Evolutionary conservation across 352 stramenopile species (phyloP), one percentile per base, ranked within the genome.

Genomic region (Pythium apleroticum): DNA sequence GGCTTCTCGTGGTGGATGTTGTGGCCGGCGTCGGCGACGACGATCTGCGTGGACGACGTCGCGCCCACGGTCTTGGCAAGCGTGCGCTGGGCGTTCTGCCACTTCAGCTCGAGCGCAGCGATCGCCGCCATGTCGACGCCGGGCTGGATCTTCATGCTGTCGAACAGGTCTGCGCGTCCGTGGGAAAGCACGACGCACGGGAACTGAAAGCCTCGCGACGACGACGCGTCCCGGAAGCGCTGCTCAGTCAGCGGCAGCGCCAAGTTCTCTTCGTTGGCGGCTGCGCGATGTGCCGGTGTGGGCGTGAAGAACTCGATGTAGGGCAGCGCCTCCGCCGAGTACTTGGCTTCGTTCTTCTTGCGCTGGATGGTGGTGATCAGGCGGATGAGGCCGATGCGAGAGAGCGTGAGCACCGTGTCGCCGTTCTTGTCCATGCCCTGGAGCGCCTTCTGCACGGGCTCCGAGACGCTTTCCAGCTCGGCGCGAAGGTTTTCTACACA

Each of bases 181-280:
- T 94, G 85, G 10, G 85, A 89, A 8, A 94, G 70, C 41, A 94
- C 80, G 27, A 92, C 74, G 28, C 74, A 86, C n/a, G 83, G 83
- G 28, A 91, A 84, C 22, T 74, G 63, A 55, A 88, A 48, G 22
- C 49, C 81, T 11, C 60, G 62, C 4, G 57, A 54, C 0, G 55
- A 19, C 4, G 68, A 45, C 8, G 68, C 50, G 31, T 89, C 65
- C 1, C 77, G 73, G 60, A 92, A 90, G 17, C 33, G 66, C 58
- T 89, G 65, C 62, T 94, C 85, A 3, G 81, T 94, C 43, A 77
- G 39, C 1, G 80, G 72, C 20, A 94, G 70, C 11, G 69, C 81
- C 20, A 78, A 49, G 61, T 86, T 89, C 63, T 94, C 85, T 12
- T 68, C 64, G 37, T 85, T 61, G 2, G 76, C 81, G 10, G 78